Evolutionary conservation across 768 basidiomycete species (phyloP).

Genomic region (Clitopilus passeckerianus): DNA sequence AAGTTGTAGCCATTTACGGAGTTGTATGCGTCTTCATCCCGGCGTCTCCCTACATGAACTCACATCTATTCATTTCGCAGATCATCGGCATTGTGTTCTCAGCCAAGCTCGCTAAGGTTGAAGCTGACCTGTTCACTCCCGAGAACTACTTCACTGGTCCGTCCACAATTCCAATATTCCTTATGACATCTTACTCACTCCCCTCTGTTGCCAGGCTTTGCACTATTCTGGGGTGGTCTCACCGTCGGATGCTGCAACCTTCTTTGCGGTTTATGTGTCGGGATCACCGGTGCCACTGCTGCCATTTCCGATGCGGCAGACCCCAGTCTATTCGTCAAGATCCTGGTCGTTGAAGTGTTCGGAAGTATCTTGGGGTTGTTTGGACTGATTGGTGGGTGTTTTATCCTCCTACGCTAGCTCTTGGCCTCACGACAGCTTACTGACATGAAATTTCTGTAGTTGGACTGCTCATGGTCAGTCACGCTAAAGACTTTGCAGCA

Average conservation of each 20-base stretch:
- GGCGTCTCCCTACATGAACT: neutral
- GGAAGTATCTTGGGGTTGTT: conserved; percentile 89
- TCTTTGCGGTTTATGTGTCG: conserved; percentile 91
- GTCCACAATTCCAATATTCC: neutral
- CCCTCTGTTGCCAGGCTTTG: conserved; percentile 54
- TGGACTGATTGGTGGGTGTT: conserved; percentile 71
- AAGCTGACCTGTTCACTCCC: conserved; percentile 69
- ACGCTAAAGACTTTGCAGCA: conserved; percentile 56
- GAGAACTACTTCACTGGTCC: conserved; percentile 91
- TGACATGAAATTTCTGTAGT: conserved; percentile 37
- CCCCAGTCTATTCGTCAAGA: conserved; percentile 92
- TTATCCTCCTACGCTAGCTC: conserved; percentile 22
- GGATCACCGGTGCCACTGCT: conserved; percentile 92
- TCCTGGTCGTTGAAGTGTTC: conserved; percentile 94
- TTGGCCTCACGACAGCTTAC: neutral
- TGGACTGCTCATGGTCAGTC: conserved; percentile 73
- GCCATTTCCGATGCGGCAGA: conserved; percentile 95
- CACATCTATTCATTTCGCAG: conserved; percentile 26
- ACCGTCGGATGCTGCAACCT: conserved; percentile 94
- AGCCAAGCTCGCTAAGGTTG: conserved; percentile 64
- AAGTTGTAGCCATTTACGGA: conserved; percentile 98
- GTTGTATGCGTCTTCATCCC: conserved; percentile 45
- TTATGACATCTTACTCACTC: neutral
- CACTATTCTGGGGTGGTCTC: conserved; percentile 95
- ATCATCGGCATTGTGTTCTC: conserved; percentile 98